Evolutionary conservation across 108 stramenopile species (phyloP), one percentile per base, ranked within the genome.

Genomic region (Cyclotella choctawhatcheeana): DNA sequence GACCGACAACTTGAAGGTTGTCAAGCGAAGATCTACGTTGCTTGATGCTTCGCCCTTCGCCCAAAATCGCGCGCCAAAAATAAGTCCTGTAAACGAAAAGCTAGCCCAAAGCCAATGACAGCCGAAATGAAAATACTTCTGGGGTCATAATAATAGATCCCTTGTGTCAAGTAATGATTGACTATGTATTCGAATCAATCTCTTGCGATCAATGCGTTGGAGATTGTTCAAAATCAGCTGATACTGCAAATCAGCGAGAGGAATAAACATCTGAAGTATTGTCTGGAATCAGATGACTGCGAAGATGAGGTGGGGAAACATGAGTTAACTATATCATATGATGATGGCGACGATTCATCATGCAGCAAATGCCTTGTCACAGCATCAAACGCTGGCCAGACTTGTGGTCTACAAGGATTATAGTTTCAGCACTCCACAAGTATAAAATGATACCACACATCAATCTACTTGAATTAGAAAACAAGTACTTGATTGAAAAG

Each of bases 181-280:
- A 40, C n/a, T n/a, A n/a, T n/a, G n/a, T n/a, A n/a, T 40, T 40
- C 37, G 12, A 12, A n/a, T 4, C 47, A n/a, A 48, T 4, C 47
- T n/a, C 8, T 48, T 10, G 47, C 47, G 4, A n/a, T 48, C 18
- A n/a, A 8, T 48, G 47, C 47, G 12, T n/a, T 48, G 4, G 47
- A 48, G n/a, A n/a, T 48, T n/a, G 47, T 48, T n/a, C 47, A 17
- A n/a, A 48, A 48, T n/a, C 8, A 48, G 47, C 17, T 48, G 8
- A 10, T 48, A n/a, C 47, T 48, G 8, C 47, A 48, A 48, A 48
- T 48, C 47, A 48, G n/a, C 4, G 47, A 48, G n/a, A 48, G 47
- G 17, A 48, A 48, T 48, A n/a, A n/a, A 48, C 16, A 48, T 48
- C 47, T 48, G 47, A 48, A 48, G n/a, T n/a, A n/a, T n/a, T 48